phyloP scores from a whole-genome alignment of 768 basidiomycete species.

The Boletus rubroflammeus region DNA sequence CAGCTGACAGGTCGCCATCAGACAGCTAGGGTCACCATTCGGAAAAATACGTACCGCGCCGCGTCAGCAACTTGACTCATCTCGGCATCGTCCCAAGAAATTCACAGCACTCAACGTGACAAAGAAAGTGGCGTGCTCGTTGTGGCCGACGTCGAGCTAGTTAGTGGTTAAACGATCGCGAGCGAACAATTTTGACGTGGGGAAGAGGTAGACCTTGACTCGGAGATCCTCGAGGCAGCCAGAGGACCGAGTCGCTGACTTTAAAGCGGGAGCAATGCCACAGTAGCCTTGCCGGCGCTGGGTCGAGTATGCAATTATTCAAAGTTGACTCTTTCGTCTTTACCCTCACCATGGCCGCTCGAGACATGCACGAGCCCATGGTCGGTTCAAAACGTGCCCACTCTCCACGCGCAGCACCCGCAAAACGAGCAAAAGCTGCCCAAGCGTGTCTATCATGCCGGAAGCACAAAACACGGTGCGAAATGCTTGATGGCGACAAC shows the following conservation, averaged over 20 bases:
- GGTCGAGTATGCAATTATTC: conserved; percentile 5
- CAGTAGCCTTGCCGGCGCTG: conserved; percentile 8
- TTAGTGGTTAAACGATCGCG: not conserved
- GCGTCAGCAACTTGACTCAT: conserved; percentile 27
- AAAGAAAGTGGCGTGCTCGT: not conserved
- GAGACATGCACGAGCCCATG: conserved; percentile 19
- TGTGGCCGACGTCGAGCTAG: not conserved
- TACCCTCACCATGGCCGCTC: conserved; percentile 15
- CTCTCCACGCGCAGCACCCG: conserved; percentile 28
- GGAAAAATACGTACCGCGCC: conserved; percentile 7
- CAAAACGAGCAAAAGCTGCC: conserved; percentile 41
- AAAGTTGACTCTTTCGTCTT: conserved; percentile 1
- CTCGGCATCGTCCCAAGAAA: not conserved
- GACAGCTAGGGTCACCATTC: conserved; percentile 8
- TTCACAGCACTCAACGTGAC: conserved; percentile 1
- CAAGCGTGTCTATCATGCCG: conserved; percentile 46
- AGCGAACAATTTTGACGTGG: not conserved
- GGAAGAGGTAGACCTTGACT: conserved; percentile 5
- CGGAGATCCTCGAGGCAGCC: not conserved
- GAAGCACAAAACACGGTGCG: conserved; percentile 49
- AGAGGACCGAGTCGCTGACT: conserved; percentile 23
- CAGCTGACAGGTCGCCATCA: conserved; percentile 9
- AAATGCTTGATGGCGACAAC: conserved; percentile 42
- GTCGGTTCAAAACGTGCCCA: conserved; percentile 30
- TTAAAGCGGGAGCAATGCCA: conserved; percentile 23